Conservation (phyloP, 2,329 filamentous ascomycete genomes). For the Aspergillus fischeri region DNA sequence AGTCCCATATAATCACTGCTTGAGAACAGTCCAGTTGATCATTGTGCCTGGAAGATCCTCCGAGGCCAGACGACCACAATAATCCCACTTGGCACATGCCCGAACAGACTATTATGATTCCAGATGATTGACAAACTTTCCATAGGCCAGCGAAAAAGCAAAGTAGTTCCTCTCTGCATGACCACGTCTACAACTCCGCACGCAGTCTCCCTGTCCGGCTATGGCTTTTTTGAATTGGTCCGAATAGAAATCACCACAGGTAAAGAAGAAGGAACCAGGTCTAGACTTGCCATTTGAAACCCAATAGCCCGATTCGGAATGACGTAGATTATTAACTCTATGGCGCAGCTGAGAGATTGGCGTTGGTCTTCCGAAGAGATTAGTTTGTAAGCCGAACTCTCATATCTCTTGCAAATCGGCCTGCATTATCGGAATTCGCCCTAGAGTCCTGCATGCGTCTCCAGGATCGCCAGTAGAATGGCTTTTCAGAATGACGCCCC, state of each 20-base stretch:
- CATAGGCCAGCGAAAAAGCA: no score
- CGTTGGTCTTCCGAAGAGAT: neutral
- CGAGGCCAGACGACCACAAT: no score
- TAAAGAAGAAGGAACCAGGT: neutral
- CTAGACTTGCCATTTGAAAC: neutral
- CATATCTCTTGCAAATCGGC: neutral
- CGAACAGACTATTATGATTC: no score
- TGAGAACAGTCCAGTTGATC: no score
- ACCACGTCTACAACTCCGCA: neutral
- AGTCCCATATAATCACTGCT: no score
- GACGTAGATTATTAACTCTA: neutral
- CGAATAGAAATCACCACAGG: neutral
- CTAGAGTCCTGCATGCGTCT: neutral
- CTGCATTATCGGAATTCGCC: neutral
- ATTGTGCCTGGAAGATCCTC: no score
- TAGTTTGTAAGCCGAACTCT: neutral
- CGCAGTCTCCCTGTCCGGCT: neutral
- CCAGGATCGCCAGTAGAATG: neutral
- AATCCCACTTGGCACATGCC: no score
- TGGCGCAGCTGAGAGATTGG: neutral
- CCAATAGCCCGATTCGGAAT: neutral
- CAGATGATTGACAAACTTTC: no score
- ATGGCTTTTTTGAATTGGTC: neutral
- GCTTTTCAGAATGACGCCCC: neutral
- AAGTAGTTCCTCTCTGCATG: no score